phyloP scores from a whole-genome alignment of 208 protist species.

The Wallacemonas collosoma region DNA sequence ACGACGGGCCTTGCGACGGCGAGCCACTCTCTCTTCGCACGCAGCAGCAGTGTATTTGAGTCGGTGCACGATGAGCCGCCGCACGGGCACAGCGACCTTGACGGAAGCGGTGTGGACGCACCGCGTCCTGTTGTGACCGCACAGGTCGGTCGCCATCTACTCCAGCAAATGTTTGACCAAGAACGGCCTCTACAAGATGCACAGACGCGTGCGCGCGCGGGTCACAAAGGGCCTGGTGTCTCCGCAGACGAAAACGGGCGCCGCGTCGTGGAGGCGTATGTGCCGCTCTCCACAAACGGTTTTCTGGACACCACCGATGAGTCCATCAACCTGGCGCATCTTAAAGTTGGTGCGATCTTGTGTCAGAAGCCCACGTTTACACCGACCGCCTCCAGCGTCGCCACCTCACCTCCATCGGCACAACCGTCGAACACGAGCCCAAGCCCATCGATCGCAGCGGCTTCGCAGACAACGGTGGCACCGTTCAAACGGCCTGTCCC shows the following conservation, averaged over 20 bases:
- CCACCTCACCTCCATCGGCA: background rate
- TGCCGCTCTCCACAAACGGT: conserved; percentile 74
- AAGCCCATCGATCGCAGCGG: background rate
- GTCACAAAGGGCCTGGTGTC: background rate
- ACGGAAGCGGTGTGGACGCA: background rate
- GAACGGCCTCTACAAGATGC: background rate
- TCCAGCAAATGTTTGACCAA: conserved; percentile 56
- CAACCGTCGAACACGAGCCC: background rate
- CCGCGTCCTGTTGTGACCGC: background rate
- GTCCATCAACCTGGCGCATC: conserved; percentile 23
- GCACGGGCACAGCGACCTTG: background rate
- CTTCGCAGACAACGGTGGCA: background rate
- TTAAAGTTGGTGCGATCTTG: conserved; percentile 49
- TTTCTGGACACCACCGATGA: conserved; percentile 67
- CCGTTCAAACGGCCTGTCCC: background rate
- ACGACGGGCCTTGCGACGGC: background rate
- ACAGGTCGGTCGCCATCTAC: conserved; percentile 43
- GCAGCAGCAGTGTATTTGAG: background rate
- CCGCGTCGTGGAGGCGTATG: conserved; percentile 59
- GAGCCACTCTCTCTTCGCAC: background rate
- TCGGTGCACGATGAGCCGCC: conserved; percentile 4
- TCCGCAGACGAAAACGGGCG: background rate
- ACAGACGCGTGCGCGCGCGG: background rate
- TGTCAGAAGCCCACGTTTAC: conserved; percentile 1
- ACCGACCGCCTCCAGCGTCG: background rate